These are phyloP conservation scores for Ascochyta pisi DNA, from an alignment of 2,329 filamentous ascomycete species.

Conservation along the genomic window DNA sequence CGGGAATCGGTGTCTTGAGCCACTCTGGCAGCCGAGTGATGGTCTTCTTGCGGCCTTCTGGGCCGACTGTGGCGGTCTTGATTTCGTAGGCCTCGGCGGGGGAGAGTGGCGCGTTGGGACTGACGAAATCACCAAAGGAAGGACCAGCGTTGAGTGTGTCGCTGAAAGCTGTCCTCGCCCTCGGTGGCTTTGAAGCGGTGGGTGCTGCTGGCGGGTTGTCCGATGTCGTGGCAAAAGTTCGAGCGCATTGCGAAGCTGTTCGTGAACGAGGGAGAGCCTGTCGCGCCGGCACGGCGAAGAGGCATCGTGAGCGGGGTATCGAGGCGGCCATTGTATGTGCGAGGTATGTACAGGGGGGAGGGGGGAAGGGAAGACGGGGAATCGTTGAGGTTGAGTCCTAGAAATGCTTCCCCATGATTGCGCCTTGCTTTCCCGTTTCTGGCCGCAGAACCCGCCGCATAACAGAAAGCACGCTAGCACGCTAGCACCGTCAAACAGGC, in stretches of 20 bases:
- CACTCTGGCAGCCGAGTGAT: slow-evolving; percentile 83
- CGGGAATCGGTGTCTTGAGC: slow-evolving; percentile 95
- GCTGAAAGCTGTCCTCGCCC: slow-evolving; percentile 62
- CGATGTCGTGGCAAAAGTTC: slow-evolving; percentile 45
- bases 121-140: slow-evolving; percentile 69
- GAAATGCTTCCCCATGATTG: slow-evolving; percentile 8
- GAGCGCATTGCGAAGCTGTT: slow-evolving; percentile 24
- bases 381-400: slow-evolving; percentile 3
- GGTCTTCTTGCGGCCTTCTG: slow-evolving; percentile 67
- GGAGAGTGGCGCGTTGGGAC: slow-evolving; percentile 51
- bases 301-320: slow-evolving; percentile 43
- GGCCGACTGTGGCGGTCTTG: slow-evolving; percentile 67
- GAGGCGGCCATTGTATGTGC: slow-evolving; percentile 38
- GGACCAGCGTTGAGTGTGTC: slow-evolving; percentile 71
- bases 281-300: slow-evolving; percentile 31
- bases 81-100: slow-evolving; percentile 65
- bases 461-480: slow-evolving; percentile 16
- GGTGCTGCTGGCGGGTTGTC: slow-evolving; percentile 37
- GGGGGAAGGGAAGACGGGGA: neutral
- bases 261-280: slow-evolving; percentile 25
- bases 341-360: neutral
- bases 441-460: slow-evolving; percentile 27
- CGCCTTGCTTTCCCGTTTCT: slow-evolving; percentile 33
- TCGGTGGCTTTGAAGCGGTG: slow-evolving; percentile 35
- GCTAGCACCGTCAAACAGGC: slow-evolving; percentile 22